Percentiles rank a stretch among this genome's conserved stretches.
Conservation (phyloP, 257 asterid genomes). For the Solanum lignicaule region DNA sequence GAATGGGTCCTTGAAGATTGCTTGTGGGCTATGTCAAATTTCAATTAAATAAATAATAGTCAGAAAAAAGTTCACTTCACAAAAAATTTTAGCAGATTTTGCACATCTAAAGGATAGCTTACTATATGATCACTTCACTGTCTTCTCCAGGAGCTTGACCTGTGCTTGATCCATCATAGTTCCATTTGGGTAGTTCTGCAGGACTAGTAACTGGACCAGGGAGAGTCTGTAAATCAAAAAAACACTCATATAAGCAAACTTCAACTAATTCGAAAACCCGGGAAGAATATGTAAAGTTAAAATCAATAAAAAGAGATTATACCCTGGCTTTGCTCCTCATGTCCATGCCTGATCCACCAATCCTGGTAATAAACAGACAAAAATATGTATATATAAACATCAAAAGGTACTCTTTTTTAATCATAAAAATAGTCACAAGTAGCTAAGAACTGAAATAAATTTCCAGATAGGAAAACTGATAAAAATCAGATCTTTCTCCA, state of each 20-base stretch:
- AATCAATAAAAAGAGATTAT: slow-evolving; percentile 1
- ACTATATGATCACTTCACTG: slow-evolving; percentile 93
- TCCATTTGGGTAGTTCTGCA: slow-evolving; percentile 84
- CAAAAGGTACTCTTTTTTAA: not conserved
- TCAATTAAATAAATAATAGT: not conserved
- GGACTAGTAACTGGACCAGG: slow-evolving; percentile 57
- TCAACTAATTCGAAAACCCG: not conserved
- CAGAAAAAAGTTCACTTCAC: not conserved
- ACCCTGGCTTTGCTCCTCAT: slow-evolving; percentile 93
- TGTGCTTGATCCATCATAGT: slow-evolving; percentile 90
- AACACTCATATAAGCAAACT: not conserved
- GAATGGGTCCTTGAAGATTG: slow-evolving; percentile 86
- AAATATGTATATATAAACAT: not conserved
- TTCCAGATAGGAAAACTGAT: not conserved
- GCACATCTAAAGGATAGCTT: slow-evolving; percentile 4
- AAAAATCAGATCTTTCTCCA: not conserved
- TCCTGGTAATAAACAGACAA: slow-evolving; percentile 30
- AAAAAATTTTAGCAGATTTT: not conserved
- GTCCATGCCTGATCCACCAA: slow-evolving; percentile 94
- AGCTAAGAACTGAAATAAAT: not conserved
- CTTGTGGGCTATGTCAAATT: slow-evolving; percentile 63
- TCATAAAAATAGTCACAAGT: not conserved
- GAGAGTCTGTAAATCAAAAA: slow-evolving; percentile 41
- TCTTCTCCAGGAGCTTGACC: slow-evolving; percentile 95
- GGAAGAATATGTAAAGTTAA: not conserved